These are phyloP conservation scores for Saturnispora diversa DNA, from an alignment of 805 yeast genomes.

Conservation along the genomic window DNA sequence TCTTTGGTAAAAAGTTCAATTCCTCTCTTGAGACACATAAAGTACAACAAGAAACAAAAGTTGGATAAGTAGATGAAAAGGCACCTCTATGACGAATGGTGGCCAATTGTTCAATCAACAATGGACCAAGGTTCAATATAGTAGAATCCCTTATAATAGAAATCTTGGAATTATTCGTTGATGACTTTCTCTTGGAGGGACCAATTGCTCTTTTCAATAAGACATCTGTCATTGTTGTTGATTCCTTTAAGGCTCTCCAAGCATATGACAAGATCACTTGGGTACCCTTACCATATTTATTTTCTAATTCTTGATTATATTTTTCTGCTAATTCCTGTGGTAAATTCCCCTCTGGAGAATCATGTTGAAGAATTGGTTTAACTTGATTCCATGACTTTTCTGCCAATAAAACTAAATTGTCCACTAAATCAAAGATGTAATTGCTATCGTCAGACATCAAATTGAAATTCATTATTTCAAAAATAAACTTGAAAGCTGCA, in stretches of 20 bases:
- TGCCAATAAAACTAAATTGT: constrained; percentile 12
- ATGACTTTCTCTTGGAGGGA: constrained; percentile 9
- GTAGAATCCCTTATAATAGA: constrained; percentile 24
- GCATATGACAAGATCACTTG: constrained; percentile 56
- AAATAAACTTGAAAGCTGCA: constrained; percentile 42
- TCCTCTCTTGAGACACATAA: constrained; percentile 37
- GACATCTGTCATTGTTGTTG: constrained; percentile 45
- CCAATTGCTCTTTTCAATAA: constrained; percentile 27
- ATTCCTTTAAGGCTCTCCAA: constrained; percentile 80
- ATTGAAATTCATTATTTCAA: constrained; percentile 19
- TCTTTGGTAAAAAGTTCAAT: constrained; percentile 32
- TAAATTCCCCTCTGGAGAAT: constrained; percentile 62
- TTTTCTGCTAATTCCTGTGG: constrained; percentile 38
- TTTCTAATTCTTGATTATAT: constrained; percentile 27
- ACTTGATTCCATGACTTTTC: constrained; percentile 36
- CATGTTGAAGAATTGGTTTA: constrained; percentile 49
- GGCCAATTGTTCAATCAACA: constrained; percentile 59
- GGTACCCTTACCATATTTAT: constrained; percentile 30
- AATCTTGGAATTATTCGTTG: constrained; percentile 7
- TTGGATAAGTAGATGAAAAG: constrained; percentile 78
- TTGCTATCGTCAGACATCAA: constrained; percentile 8
- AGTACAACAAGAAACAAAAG: constrained; percentile 59
- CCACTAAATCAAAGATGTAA: constrained; percentile 8
- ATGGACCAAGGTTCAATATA: constrained; percentile 39
- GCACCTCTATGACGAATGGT: constrained; percentile 87